A percentile compares a stretch with the other conserved stretches of the same genome.
These are phyloP conservation scores for Chaetomium globosum DNA, from an alignment of 2,329 filamentous ascomycete genomes.

Conservation along the genomic window DNA sequence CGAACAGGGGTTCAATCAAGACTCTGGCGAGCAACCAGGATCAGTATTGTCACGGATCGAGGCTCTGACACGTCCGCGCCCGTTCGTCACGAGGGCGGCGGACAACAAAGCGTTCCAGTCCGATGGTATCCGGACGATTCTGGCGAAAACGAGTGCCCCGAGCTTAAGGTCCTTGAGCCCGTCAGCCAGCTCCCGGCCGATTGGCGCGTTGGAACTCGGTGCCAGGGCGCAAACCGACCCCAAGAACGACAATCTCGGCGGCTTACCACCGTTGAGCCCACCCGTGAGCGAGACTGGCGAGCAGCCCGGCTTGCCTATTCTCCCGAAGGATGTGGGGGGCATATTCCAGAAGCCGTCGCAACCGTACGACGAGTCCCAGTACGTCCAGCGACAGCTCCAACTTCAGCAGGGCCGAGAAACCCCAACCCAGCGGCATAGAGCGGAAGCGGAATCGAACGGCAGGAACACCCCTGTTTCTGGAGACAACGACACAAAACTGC, in stretches of 20 bases:
- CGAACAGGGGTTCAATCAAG: slow-evolving; percentile 77
- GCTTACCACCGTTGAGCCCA: slow-evolving; percentile 63
- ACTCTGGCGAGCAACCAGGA: slow-evolving; percentile 77
- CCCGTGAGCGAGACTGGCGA: slow-evolving; percentile 74
- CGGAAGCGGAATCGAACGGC: slow-evolving; percentile 54
- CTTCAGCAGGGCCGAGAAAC: slow-evolving; percentile 75
- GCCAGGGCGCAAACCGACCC: slow-evolving; percentile 44
- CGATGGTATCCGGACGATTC: slow-evolving; percentile 47
- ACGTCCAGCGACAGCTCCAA: slow-evolving; percentile 77
- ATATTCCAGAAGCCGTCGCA: slow-evolving; percentile 70
- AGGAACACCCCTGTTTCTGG: slow-evolving; percentile 49
- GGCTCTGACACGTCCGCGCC: slow-evolving; percentile 68
- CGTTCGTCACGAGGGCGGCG: slow-evolving; percentile 54
- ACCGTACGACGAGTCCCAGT: slow-evolving; percentile 83
- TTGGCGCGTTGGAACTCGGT: slow-evolving; percentile 43
- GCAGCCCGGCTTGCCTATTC: slow-evolving; percentile 63
- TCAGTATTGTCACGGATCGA: slow-evolving; percentile 79
- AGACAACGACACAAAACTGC: slow-evolving; percentile 40
- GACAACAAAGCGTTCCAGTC: slow-evolving; percentile 55
- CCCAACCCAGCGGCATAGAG: slow-evolving; percentile 51
- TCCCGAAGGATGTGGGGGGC: slow-evolving; percentile 74
- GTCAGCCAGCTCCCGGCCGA: slow-evolving; percentile 45
- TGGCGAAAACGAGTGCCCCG: slow-evolving; percentile 65
- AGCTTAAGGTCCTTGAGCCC: slow-evolving; percentile 65
- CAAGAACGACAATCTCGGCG: slow-evolving; percentile 43